Conservation (phyloP, 805 yeast genomes). For the Kluyveromyces wickerhamii region DNA sequence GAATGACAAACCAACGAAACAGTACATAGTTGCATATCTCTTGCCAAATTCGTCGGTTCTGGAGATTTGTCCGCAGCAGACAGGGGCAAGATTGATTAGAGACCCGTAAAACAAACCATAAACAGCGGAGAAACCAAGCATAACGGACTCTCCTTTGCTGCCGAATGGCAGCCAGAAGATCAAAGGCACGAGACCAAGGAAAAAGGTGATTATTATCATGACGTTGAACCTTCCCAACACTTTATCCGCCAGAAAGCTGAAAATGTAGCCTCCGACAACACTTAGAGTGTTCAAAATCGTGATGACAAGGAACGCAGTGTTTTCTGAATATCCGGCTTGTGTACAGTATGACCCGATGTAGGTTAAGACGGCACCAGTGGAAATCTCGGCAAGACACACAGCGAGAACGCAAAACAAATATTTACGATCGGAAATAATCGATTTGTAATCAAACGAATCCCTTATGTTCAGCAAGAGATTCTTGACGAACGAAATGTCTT, state of each 20-base stretch:
- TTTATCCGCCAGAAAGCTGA: conserved; percentile 38
- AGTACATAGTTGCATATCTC: conserved; percentile 49
- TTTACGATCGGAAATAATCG: conserved; percentile 35
- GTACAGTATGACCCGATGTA: conserved; percentile 47
- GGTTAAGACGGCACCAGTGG: conserved; percentile 40
- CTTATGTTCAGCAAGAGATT: conserved; percentile 12
- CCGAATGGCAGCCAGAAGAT: conserved; percentile 39
- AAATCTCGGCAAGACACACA: conserved; percentile 38
- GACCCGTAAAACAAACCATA: conserved; percentile 53
- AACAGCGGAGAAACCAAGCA: conserved; percentile 38
- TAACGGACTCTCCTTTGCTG: conserved; percentile 27
- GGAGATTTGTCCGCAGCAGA: conserved; percentile 51
- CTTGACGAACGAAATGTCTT: not conserved
- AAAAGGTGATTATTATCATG: conserved; percentile 32
- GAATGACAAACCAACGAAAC: conserved; percentile 38
- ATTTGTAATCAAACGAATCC: conserved; percentile 32
- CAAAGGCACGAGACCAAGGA: conserved; percentile 31
- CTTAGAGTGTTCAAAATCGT: conserved; percentile 42
- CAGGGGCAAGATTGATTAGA: conserved; percentile 49
- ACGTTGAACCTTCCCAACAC: conserved; percentile 46
- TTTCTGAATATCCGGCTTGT: conserved; percentile 38
- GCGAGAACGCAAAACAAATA: conserved; percentile 37
- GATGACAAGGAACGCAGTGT: conserved; percentile 38
- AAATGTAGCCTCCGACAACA: conserved; percentile 36
- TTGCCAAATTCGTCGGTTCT: conserved; percentile 46